These are phyloP conservation scores for Anthracocystis walkeri DNA, from an alignment of 1,284 basidiomycete genomes.

Conservation along the genomic window DNA sequence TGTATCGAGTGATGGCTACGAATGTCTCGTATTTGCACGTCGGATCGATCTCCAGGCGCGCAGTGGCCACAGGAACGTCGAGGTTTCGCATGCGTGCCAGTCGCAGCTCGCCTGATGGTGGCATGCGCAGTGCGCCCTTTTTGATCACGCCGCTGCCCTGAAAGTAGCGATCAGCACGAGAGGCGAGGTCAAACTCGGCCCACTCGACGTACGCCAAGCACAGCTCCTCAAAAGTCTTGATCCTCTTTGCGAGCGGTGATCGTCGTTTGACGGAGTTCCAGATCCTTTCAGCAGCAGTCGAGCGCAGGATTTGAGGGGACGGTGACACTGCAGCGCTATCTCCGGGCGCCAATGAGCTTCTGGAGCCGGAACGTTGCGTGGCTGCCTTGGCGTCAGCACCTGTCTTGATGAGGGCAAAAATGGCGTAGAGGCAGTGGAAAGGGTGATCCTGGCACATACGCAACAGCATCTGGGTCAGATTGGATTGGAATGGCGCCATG, in stretches of 20 bases:
- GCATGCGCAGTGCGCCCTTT: slow-evolving; percentile 44
- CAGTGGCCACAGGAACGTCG: slow-evolving; percentile 79
- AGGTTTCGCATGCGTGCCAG: slow-evolving; percentile 40
- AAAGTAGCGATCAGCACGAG: slow-evolving; percentile 40
- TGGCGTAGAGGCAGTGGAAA: slow-evolving; percentile 91
- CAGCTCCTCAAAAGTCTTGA: slow-evolving; percentile 77
- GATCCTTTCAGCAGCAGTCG: slow-evolving; percentile 78
- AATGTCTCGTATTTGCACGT: slow-evolving; percentile 74
- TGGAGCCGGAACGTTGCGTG: slow-evolving; percentile 11
- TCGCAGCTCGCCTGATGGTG: slow-evolving; percentile 36
- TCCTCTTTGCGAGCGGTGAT: slow-evolving; percentile 69
- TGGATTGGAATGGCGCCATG: slow-evolving; percentile 74
- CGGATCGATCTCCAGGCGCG: slow-evolving; percentile 78
- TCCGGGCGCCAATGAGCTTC: slow-evolving; percentile 14
- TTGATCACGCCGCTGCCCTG: slow-evolving; percentile 38
- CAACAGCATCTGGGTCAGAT: slow-evolving; percentile 77
- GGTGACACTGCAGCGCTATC: slow-evolving; percentile 9
- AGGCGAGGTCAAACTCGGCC: slow-evolving; percentile 77
- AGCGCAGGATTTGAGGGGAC: slow-evolving; percentile 71
- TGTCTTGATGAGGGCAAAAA: slow-evolving; percentile 75
- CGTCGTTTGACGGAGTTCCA: slow-evolving; percentile 75
- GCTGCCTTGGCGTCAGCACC: slow-evolving; percentile 41
- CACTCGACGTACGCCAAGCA: slow-evolving; percentile 83
- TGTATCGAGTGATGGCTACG: slow-evolving; percentile 76
- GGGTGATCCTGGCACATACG: slow-evolving; percentile 90